phyloP scores from a whole-genome alignment of 2,329 filamentous ascomycete genomes.

The Pseudonectria buxi region DNA sequence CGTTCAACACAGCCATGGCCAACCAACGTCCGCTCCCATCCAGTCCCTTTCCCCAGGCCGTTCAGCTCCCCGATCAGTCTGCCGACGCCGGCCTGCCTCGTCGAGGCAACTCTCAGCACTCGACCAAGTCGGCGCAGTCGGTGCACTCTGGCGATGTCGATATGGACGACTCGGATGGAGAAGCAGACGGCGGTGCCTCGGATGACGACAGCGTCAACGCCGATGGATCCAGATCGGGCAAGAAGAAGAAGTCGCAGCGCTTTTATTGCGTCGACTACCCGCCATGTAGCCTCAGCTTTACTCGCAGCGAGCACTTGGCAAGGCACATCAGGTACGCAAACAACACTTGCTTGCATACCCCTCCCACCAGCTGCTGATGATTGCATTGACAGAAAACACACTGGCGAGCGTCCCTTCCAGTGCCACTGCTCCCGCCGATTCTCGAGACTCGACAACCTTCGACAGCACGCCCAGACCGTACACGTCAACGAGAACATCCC shows the following conservation, averaged over 20 bases:
- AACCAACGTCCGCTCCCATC: slow-evolving; percentile 49
- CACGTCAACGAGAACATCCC: slow-evolving; percentile 98
- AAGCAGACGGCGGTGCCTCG: slow-evolving; percentile 48
- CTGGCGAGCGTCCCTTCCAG: slow-evolving; percentile 91
- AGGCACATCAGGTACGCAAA: slow-evolving; percentile 73
- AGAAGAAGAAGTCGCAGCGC: slow-evolving; percentile 94
- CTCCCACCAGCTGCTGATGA: slow-evolving; percentile 1
- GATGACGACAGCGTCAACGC: slow-evolving; percentile 60
- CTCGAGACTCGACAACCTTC: slow-evolving; percentile 86
- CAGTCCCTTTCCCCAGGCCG: slow-evolving; percentile 44
- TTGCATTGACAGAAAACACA: slow-evolving; percentile 68
- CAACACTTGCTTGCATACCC: background rate
- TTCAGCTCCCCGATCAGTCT: slow-evolving; percentile 37
- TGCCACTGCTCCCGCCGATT: slow-evolving; percentile 93
- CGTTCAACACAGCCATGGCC: slow-evolving; percentile 37
- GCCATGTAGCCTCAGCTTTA: slow-evolving; percentile 90
- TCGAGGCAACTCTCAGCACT: slow-evolving; percentile 51
- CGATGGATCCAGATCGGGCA: slow-evolving; percentile 63
- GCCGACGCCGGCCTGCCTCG: slow-evolving; percentile 34
- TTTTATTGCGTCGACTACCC: slow-evolving; percentile 97
- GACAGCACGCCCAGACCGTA: slow-evolving; percentile 95
- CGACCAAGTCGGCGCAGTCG: slow-evolving; percentile 53
- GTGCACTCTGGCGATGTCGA: slow-evolving; percentile 54
- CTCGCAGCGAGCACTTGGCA: slow-evolving; percentile 88
- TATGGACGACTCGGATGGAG: slow-evolving; percentile 69